Conservation (phyloP, 345 rosid species). For the Moringa oleifera region DNA sequence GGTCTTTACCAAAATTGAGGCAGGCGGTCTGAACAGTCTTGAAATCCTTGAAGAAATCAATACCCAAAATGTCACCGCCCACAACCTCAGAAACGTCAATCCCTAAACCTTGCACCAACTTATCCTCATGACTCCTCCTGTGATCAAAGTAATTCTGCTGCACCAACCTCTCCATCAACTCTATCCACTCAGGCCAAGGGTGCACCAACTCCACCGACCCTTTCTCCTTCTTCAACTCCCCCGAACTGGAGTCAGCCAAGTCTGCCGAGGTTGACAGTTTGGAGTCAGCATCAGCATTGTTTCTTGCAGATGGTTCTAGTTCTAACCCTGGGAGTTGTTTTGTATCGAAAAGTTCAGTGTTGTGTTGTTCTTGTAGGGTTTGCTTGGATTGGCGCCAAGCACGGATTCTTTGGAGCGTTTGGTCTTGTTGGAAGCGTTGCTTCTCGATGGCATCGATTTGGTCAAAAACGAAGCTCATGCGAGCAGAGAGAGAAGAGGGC, state of each 20-base stretch:
- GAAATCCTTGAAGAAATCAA: constrained; percentile 59
- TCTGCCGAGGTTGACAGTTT: neutral
- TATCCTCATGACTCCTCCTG: constrained; percentile 63
- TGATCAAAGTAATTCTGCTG: constrained; percentile 93
- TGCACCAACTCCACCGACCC: constrained; percentile 66
- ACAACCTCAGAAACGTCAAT: constrained; percentile 28
- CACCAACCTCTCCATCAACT: constrained; percentile 79
- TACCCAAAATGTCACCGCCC: constrained; percentile 30
- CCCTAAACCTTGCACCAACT: constrained; percentile 51
- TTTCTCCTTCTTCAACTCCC: constrained; percentile 23
- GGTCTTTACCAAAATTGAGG: constrained; percentile 89
- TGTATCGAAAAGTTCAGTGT: neutral
- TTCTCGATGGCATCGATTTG: constrained; percentile 84
- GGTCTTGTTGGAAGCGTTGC: constrained; percentile 52
- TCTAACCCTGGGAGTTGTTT: constrained; percentile 10
- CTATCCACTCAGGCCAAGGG: constrained; percentile 99
- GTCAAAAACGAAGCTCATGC: constrained; percentile 86
- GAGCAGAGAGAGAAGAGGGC: constrained; percentile 77
- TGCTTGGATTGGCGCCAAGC: constrained; percentile 82
- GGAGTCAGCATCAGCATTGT: constrained; percentile 7
- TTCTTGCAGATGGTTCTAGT: neutral
- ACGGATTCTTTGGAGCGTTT: constrained; percentile 81
- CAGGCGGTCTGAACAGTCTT: constrained; percentile 78
- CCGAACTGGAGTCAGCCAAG: constrained; percentile 2
- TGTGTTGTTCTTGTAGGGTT: constrained; percentile 16